These are phyloP conservation scores for Sclerotinia subarctica DNA, from an alignment of 2,329 filamentous ascomycete species.

Conservation along the genomic window DNA sequence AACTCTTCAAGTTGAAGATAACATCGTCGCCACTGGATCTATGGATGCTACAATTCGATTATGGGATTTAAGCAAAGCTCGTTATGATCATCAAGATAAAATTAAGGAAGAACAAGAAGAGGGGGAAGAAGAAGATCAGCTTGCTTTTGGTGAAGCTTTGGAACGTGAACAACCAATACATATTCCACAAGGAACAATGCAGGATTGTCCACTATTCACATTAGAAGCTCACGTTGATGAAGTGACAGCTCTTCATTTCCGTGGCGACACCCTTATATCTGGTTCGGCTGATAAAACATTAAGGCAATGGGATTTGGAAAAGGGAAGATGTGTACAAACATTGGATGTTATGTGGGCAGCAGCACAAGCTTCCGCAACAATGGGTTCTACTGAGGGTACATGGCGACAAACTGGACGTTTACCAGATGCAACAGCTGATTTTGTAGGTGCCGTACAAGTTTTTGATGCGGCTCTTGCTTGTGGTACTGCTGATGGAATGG, in stretches of 20 bases:
- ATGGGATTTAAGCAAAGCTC: conserved; percentile 90
- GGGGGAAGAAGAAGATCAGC: conserved; percentile 61
- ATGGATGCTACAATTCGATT: conserved; percentile 91
- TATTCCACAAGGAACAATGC: conserved; percentile 74
- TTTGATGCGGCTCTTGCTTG: conserved; percentile 95
- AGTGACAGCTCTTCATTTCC: conserved; percentile 90
- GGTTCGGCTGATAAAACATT: conserved; percentile 97
- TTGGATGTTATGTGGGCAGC: conserved; percentile 98
- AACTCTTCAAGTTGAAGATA: conserved; percentile 90
- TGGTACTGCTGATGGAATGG: conserved; percentile 96
- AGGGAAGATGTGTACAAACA: conserved; percentile 95
- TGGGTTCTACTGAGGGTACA: conserved; percentile 56
- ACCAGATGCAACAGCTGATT: conserved; percentile 71
- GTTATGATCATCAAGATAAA: conserved; percentile 65
- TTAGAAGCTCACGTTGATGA: conserved; percentile 89
- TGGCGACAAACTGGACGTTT: conserved; percentile 72
- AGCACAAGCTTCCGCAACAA: conserved; percentile 75
- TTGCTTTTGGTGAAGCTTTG: conserved; percentile 70
- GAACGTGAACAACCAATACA: conserved; percentile 67
- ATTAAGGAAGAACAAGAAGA: conserved; percentile 56
- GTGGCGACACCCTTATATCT: conserved; percentile 84
- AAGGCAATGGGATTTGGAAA: conserved; percentile 95
- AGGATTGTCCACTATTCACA: conserved; percentile 84
- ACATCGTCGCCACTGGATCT: conserved; percentile 89
- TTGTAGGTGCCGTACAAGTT: conserved; percentile 90